Conservation (phyloP, 2,329 filamentous ascomycete genomes). For the Colletotrichum noveboracense region DNA sequence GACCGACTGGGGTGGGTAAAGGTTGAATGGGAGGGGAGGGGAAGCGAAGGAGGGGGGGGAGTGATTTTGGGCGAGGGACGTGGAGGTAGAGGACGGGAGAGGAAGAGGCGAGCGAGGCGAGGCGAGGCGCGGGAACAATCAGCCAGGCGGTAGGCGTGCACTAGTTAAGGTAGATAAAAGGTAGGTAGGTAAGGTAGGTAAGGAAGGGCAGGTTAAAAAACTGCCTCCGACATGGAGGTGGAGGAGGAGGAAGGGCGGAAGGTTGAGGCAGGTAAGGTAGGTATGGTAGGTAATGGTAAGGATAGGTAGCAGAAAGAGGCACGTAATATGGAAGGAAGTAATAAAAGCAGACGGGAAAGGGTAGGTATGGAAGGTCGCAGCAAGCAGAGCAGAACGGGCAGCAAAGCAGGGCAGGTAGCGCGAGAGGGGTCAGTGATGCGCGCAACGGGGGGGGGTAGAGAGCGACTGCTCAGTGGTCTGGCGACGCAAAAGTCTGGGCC, state of each 20-base stretch:
- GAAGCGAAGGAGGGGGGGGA: neutral
- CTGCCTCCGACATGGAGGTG: neutral
- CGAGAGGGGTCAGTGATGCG: constrained; percentile 5
- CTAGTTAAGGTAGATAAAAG: neutral
- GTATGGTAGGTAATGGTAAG: neutral
- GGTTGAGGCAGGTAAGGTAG: neutral
- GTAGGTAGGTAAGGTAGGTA: neutral
- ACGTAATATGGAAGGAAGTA: neutral
- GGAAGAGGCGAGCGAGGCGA: neutral
- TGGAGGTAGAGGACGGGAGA: neutral
- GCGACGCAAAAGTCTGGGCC: constrained; percentile 3
- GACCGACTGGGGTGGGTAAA: constrained; percentile 1
- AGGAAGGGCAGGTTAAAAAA: neutral
- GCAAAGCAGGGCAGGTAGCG: neutral
- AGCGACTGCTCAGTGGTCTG: neutral
- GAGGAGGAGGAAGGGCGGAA: neutral
- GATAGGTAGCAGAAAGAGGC: neutral
- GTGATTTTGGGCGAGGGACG: neutral
- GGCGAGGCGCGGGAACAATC: neutral
- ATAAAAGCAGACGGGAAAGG: neutral
- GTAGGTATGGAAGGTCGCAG: neutral
- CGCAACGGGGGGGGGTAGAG: neutral
- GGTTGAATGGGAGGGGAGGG: neutral
- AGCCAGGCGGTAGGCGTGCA: neutral
- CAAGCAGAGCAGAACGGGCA: neutral